Percentiles rank a stretch among this genome's conserved stretches.
Evolutionary conservation across 2,329 filamentous ascomycete species (phyloP).

Genomic region (Aspergillus ochraceus): DNA sequence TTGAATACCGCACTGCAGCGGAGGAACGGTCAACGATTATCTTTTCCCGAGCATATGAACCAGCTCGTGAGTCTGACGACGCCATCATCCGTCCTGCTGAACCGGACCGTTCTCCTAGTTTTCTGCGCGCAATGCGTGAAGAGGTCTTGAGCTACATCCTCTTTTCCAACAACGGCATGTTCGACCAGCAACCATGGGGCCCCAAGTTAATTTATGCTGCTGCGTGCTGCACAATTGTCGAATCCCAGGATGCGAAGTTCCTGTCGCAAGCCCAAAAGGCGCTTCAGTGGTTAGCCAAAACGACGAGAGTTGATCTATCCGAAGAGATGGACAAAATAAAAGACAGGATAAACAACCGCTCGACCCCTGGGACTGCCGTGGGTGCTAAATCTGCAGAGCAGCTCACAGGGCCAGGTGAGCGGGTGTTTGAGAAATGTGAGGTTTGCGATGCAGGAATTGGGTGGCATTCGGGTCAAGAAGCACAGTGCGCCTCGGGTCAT

Average conservation of each 20-base stretch:
- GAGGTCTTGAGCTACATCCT: slow-evolving; percentile 31
- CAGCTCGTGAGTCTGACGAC: slow-evolving; percentile 8
- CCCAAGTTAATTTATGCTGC: slow-evolving; percentile 38
- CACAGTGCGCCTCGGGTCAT: slow-evolving; percentile 53
- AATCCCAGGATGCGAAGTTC: slow-evolving; percentile 23
- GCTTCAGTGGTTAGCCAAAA: slow-evolving; percentile 27
- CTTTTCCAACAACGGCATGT: slow-evolving; percentile 15
- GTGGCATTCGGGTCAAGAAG: slow-evolving; percentile 49
- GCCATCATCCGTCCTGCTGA: slow-evolving; percentile 4
- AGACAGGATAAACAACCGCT: slow-evolving; percentile 24
- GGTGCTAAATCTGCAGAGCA: slow-evolving; percentile 24
- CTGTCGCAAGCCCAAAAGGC: slow-evolving; percentile 24
- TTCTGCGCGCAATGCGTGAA: slow-evolving; percentile 20
- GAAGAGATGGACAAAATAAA: slow-evolving; percentile 32
- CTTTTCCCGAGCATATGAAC: slow-evolving; percentile 28
- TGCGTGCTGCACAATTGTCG: slow-evolving; percentile 36
- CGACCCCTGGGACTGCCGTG: slow-evolving; percentile 14
- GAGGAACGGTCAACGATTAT: slow-evolving; percentile 46
- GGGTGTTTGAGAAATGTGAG: slow-evolving; percentile 51
- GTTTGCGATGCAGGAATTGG: slow-evolving; percentile 51
- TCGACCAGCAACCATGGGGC: slow-evolving; percentile 20
- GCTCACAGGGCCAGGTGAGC: slow-evolving; percentile 21
- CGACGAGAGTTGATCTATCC: slow-evolving; percentile 30
- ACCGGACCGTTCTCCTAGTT: slow-evolving; percentile 16
- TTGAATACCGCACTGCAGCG: slow-evolving; percentile 55